phyloP scores from a whole-genome alignment of 331 rosid species.

The Acacia concinna region DNA sequence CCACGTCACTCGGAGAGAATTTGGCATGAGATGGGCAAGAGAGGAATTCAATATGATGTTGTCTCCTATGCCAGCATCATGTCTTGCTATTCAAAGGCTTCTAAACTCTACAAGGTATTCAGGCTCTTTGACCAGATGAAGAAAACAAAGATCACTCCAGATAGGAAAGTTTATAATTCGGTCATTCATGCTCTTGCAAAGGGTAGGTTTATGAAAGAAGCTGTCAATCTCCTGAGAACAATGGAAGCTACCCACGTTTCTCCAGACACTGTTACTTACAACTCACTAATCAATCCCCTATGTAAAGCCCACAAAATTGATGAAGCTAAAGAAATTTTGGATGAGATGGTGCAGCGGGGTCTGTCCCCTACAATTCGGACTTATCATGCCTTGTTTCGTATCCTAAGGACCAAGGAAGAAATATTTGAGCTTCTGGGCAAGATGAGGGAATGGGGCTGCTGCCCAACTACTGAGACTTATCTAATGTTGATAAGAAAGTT shows the following conservation, averaged over 20 bases:
- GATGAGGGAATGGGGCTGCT: slow-evolving; percentile 67
- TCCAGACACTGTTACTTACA: slow-evolving; percentile 77
- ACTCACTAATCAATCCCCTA: slow-evolving; percentile 81
- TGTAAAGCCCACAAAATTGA: slow-evolving; percentile 64
- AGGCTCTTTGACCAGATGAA: slow-evolving; percentile 66
- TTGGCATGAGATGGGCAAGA: slow-evolving; percentile 80
- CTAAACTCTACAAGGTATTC: slow-evolving; percentile 66
- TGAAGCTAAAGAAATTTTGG: slow-evolving; percentile 59
- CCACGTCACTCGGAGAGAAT: slow-evolving; percentile 64
- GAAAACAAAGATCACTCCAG: slow-evolving; percentile 52
- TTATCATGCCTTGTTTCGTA: slow-evolving; percentile 79
- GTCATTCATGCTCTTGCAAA: slow-evolving; percentile 78
- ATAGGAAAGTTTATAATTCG: slow-evolving; percentile 82
- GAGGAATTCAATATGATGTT: slow-evolving; percentile 68
- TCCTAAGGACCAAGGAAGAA: slow-evolving; percentile 59
- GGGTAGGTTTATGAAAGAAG: slow-evolving; percentile 63
- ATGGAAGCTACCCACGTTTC: slow-evolving; percentile 64
- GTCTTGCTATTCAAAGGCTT: slow-evolving; percentile 77
- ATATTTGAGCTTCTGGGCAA: slow-evolving; percentile 61
- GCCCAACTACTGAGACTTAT: slow-evolving; percentile 74
- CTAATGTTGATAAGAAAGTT: slow-evolving; percentile 84
- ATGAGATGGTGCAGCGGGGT: slow-evolving; percentile 56
- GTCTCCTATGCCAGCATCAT: slow-evolving; percentile 78
- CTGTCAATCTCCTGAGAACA: slow-evolving; percentile 51
- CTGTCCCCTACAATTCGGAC: slow-evolving; percentile 75